phyloP scores from a whole-genome alignment of 306 rosid species.

The Lathyrus aphaca region DNA sequence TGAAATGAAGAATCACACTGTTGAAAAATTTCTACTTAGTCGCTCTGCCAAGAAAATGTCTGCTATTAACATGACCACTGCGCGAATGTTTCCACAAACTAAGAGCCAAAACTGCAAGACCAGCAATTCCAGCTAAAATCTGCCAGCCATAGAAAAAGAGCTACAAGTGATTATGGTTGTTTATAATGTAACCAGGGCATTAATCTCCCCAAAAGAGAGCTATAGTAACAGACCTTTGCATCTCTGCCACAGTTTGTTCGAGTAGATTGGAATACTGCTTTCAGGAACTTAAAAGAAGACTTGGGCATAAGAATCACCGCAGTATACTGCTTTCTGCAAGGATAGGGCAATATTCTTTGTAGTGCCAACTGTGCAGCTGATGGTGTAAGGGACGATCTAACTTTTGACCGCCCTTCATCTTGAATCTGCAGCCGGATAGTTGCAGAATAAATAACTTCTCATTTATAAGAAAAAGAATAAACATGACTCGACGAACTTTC shows the following conservation, averaged over 20 bases:
- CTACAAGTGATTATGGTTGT: conserved; percentile 6
- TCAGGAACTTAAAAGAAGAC: conserved; percentile 57
- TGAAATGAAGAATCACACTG: conserved; percentile 28
- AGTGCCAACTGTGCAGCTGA: conserved; percentile 67
- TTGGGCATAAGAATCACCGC: conserved; percentile 84
- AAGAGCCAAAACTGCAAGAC: conserved; percentile 60
- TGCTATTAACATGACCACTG: conserved; percentile 52
- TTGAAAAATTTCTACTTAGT: conserved; percentile 30
- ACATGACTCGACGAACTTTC: conserved; percentile 18
- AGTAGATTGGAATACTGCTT: conserved; percentile 59
- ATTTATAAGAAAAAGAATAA: conserved; percentile 24
- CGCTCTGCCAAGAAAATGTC: conserved; percentile 35
- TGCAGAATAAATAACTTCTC: conserved; percentile 24
- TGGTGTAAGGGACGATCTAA: conserved; percentile 66
- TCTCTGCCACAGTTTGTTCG: conserved; percentile 51
- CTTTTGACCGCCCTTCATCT: conserved; percentile 79
- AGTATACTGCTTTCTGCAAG: conserved; percentile 83
- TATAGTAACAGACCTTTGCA: conserved; percentile 59
- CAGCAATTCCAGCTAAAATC: conserved; percentile 71
- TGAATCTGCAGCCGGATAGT: conserved; percentile 57
- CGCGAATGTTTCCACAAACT: conserved; percentile 74
- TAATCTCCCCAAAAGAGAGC: conserved; percentile 2
- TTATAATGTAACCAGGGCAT: conserved; percentile 18
- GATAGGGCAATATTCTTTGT: conserved; percentile 76
- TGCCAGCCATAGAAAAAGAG: conserved; percentile 54